phyloP scores from a whole-genome alignment of 176 grass and related monocot species.

The Coix lacrymajobi region DNA sequence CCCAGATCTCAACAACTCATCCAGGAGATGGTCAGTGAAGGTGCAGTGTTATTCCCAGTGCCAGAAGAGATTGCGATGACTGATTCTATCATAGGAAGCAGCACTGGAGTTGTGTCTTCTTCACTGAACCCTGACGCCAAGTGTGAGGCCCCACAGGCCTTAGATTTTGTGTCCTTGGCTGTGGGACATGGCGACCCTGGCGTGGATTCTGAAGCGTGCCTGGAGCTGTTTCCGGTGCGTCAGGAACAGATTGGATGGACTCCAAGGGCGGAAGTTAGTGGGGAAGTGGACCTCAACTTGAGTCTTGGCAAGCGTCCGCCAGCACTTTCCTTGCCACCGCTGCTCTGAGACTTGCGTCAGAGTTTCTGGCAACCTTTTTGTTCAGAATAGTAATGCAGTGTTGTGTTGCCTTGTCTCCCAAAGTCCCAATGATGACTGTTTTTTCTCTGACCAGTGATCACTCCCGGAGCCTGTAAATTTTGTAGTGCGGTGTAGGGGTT shows the following conservation, averaged over 20 bases:
- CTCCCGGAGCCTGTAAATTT: background rate
- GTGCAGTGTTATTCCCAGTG: conserved; percentile 27
- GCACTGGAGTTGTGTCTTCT: background rate
- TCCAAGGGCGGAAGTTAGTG: background rate
- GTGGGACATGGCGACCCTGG: background rate
- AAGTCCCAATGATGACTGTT: background rate
- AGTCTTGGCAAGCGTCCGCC: conserved; percentile 1
- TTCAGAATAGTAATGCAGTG: background rate
- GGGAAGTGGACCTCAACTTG: conserved; percentile 36
- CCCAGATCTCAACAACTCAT: conserved; percentile 26
- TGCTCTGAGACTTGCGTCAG: background rate
- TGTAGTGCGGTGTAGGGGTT: background rate
- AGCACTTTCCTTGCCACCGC: background rate
- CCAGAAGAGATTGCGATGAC: background rate
- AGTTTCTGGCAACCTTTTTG: background rate
- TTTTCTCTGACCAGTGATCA: background rate
- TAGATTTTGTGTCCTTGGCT: conserved; percentile 2
- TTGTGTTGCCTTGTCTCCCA: background rate
- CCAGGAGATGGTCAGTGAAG: conserved; percentile 38
- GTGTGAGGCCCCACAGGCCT: background rate
- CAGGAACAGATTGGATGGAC: conserved; percentile 39
- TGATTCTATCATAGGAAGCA: background rate
- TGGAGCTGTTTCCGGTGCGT: conserved; percentile 51
- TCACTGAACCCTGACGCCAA: background rate
- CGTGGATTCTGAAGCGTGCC: conserved; percentile 20